These are phyloP conservation scores for Theobroma cacao DNA, from an alignment of 345 rosid genomes.

Conservation along the genomic window DNA sequence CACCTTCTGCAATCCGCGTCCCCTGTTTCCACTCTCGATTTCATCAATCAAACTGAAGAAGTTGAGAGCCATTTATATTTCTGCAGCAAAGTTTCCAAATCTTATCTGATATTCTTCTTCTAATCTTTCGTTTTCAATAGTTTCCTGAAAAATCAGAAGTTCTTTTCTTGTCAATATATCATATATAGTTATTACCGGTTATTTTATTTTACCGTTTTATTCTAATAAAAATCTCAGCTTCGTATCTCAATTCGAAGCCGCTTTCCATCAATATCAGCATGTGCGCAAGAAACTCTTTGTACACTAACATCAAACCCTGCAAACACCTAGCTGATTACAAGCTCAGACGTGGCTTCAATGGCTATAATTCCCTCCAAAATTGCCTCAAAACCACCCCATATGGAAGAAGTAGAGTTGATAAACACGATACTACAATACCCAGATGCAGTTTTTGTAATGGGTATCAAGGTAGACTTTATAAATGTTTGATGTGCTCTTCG, in stretches of 20 bases:
- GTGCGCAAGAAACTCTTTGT: constrained; percentile 45
- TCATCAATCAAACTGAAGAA: not conserved
- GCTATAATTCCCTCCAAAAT: constrained; percentile 49
- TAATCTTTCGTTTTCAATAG: not conserved
- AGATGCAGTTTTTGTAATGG: constrained; percentile 62
- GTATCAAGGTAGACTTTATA: constrained; percentile 49
- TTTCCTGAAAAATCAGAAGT: not conserved
- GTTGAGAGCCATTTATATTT: not conserved
- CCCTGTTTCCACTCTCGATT: not conserved
- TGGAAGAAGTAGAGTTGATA: constrained; percentile 51
- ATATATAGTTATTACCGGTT: not conserved
- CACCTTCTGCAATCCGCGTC: not conserved
- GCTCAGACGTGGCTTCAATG: constrained; percentile 56
- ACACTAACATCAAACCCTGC: constrained; percentile 60
- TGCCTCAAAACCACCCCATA: constrained; percentile 41
- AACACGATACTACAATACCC: constrained; percentile 34
- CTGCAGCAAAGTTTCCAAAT: not conserved
- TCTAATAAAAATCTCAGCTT: constrained; percentile 3
- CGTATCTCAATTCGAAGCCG: constrained; percentile 5
- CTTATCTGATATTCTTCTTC: not conserved
- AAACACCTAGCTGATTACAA: constrained; percentile 75
- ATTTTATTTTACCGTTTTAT: not conserved
- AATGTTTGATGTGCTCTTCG: constrained; percentile 72
- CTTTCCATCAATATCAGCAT: constrained; percentile 28
- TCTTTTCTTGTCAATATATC: not conserved